Evolutionary conservation across 805 yeast genomes (phyloP).

Genomic region (Sugiyamaella marilandica): DNA sequence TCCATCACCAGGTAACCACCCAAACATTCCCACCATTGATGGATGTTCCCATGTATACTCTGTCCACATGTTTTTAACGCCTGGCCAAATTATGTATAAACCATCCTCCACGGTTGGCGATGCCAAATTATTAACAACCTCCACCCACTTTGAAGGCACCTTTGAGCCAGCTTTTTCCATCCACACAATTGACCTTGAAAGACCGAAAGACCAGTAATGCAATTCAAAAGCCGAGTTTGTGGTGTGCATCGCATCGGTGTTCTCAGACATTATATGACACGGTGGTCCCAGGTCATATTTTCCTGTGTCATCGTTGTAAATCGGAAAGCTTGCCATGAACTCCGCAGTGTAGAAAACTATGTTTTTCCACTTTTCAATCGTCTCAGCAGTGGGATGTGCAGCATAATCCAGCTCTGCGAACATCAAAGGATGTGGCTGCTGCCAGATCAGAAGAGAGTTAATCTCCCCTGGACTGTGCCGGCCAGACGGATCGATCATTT

Average conservation of each 20-base stretch:
- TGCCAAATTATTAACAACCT: background rate
- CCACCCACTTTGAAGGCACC: background rate
- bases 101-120: background rate
- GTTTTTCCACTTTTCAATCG: conserved; percentile 5
- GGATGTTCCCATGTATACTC: conserved; percentile 10
- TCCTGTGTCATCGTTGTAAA: background rate
- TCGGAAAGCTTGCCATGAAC: conserved; percentile 4
- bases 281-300: conserved; percentile 6
- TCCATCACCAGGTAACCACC: conserved; percentile 5
- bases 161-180: background rate
- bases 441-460: conserved; percentile 4
- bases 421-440: conserved; percentile 6
- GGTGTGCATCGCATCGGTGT: conserved; percentile 2
- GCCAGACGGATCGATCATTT: conserved; percentile 8
- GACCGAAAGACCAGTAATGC: conserved; percentile 6
- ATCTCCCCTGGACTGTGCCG: conserved; percentile 5
- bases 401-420: conserved; percentile 9
- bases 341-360: conserved; percentile 3
- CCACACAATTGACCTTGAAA: background rate
- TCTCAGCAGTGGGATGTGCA: background rate
- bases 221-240: conserved; percentile 5
- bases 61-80: conserved; percentile 9
- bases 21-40: conserved; percentile 6
- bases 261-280: conserved; percentile 6
- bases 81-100: conserved; percentile 8